Base-by-base conservation (phyloP, 768 basidiomycete genomes). In the Leccinum ochraceum region DNA sequence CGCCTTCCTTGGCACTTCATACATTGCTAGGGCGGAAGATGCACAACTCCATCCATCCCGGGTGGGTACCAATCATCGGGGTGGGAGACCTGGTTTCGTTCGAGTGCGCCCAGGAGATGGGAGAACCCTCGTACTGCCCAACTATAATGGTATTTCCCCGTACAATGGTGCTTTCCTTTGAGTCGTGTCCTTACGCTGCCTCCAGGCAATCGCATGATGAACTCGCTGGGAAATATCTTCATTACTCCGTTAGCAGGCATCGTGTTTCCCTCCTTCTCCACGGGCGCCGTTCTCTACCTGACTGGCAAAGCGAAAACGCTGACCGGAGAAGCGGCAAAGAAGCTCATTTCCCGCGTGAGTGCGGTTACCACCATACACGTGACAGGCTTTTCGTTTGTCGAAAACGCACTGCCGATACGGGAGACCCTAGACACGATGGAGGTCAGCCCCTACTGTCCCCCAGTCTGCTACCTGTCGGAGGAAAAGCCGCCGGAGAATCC, bases 61-160 rank as follows among this genome's bases (percentile, higher is more conserved):
- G 63, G 65, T 85, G 9, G 84, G 85, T 16, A 83, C 83, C 74
- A 88, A 88, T 62, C 83, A 86, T 53, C 83, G 87, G 5, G 86
- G 86, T 9, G 87, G 87, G 3, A 75, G 79, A n/a, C 79, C 78
- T 9, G 87, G 86, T 0, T 87, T 86, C 63, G 74, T 86, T 4
- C 83, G 86, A 7, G 83, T 87, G n/a, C 68, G 75, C 32, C 83
- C 81, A 16, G 79, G 77, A 1, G 83, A 87, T 62, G 79, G 81
- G 14, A 78, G 82, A 37, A 87, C 83, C 0, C 61, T 87, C 3
- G 78, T 83, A 2, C 60, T 88, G 6, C 87, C 87, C 0, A 87
- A 89, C 67, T 87, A 79, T 66, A 83, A 82, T 58, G 86, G 86
- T 69, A n/a, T 51, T 36, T 17, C 46, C 14, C 20, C 44, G 7